Conservation (phyloP, 2,329 filamentous ascomycete genomes). For the Tolypocladium pustulatum region DNA sequence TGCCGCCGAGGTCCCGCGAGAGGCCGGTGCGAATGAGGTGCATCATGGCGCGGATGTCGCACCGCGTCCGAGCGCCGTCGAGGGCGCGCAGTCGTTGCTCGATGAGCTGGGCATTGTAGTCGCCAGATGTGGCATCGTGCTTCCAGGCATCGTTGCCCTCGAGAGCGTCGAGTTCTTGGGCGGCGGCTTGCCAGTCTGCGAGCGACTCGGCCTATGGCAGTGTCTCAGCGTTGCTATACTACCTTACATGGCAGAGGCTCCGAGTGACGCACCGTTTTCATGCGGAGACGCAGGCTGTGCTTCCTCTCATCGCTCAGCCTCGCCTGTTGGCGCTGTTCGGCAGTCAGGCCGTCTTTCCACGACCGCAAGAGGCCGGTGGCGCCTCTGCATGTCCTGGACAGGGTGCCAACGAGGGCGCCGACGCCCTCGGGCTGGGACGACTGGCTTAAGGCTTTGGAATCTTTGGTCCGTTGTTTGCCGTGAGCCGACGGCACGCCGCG, state of each 20-base stretch:
- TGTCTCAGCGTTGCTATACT: constrained; percentile 29
- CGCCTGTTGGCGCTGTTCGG: constrained; percentile 36
- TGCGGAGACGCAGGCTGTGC: constrained; percentile 50
- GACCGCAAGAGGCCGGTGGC: constrained; percentile 32
- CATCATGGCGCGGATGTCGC: constrained; percentile 68
- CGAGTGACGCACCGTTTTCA: constrained; percentile 38
- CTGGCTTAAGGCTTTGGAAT: constrained; percentile 4
- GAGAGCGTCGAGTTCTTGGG: constrained; percentile 64
- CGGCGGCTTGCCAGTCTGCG: constrained; percentile 65
- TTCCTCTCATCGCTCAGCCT: constrained; percentile 45
- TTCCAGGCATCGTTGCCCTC: constrained; percentile 83
- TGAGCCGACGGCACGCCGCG: constrained; percentile 12
- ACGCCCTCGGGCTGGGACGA: not conserved
- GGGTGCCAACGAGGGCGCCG: constrained; percentile 9
- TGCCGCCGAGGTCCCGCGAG: constrained; percentile 71
- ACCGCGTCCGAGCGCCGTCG: constrained; percentile 60
- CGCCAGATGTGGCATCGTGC: constrained; percentile 43
- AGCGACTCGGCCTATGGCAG: constrained; percentile 51
- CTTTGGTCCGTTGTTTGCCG: constrained; percentile 10
- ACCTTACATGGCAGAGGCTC: not conserved
- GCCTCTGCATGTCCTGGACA: constrained; percentile 23
- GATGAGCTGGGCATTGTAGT: constrained; percentile 64
- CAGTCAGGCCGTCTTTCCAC: constrained; percentile 41
- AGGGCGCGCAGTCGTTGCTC: constrained; percentile 60
- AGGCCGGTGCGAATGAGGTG: constrained; percentile 71